Percentiles rank a stretch among this genome's conserved stretches.
These are phyloP conservation scores for Hirschfeldia incana DNA, from an alignment of 345 rosid species.

Conservation along the genomic window DNA sequence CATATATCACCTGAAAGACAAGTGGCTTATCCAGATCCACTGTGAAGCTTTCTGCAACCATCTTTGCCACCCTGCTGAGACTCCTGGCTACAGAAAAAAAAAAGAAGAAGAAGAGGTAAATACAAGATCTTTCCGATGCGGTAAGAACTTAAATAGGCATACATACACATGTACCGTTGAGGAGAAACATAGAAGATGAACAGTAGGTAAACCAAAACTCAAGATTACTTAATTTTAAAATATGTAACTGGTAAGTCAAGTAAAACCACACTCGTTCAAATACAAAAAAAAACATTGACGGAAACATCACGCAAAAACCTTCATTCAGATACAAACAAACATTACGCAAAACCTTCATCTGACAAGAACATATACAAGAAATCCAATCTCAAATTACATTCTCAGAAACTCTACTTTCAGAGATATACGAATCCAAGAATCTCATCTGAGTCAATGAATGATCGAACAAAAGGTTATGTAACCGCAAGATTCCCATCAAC, in stretches of 20 bases:
- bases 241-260: not conserved
- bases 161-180: not conserved
- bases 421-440: no score
- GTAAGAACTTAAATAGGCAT: no score
- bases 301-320: not conserved
- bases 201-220: not conserved
- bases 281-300: not conserved
- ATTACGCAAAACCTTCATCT: no score
- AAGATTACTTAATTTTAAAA: not conserved
- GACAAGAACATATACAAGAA: no score
- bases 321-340: no score
- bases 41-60: conserved; percentile 77
- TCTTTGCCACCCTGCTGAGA: conserved; percentile 41
- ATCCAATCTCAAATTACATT: no score
- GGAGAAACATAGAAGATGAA: conserved; percentile 1
- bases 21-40: conserved; percentile 89
- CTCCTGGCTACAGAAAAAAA: conserved; percentile 13
- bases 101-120: no score
- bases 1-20: conserved; percentile 72
- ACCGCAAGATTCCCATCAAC: not conserved
- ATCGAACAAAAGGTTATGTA: not conserved
- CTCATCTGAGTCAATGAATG: conserved; percentile 18
- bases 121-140: no score
- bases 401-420: no score
- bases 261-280: not conserved